Evolutionary conservation across 768 basidiomycete genomes (phyloP).

Genomic region (Suillus cothurnatus): DNA sequence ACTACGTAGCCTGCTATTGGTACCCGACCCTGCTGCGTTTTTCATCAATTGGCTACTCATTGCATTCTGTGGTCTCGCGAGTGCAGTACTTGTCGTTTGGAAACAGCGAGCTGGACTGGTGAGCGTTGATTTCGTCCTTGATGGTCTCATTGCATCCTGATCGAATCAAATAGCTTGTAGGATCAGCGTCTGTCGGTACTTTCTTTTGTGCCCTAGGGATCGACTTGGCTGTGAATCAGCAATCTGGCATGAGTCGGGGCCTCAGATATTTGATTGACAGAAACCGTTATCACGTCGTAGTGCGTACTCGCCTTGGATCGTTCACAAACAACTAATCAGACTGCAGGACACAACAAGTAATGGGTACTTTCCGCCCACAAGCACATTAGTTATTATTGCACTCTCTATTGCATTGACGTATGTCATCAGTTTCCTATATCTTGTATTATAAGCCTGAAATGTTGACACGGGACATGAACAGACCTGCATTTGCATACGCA

Average conservation of each 20-base stretch:
- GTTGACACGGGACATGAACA: constrained; percentile 21
- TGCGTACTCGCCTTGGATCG: constrained; percentile 31
- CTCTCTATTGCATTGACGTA: constrained; percentile 59
- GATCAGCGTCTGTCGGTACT: constrained; percentile 61
- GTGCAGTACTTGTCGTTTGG: constrained; percentile 45
- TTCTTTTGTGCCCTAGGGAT: constrained; percentile 58
- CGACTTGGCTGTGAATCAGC: constrained; percentile 58
- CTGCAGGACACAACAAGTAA: constrained; percentile 48
- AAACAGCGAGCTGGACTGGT: constrained; percentile 54
- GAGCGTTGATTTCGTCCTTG: constrained; percentile 24
- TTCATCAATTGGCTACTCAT: constrained; percentile 57
- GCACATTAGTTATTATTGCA: constrained; percentile 52
- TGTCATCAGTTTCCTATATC: constrained; percentile 25
- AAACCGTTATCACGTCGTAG: constrained; percentile 57
- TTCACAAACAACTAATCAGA: constrained; percentile 11
- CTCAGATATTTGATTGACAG: constrained; percentile 65
- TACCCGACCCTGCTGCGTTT: constrained; percentile 38
- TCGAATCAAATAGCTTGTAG: constrained; percentile 11
- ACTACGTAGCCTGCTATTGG: constrained; percentile 50
- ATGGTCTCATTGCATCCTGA: not conserved
- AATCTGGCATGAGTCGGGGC: constrained; percentile 64
- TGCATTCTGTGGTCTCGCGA: constrained; percentile 43
- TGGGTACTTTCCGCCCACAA: constrained; percentile 52
- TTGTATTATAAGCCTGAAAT: not conserved
- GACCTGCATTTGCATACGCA: constrained; percentile 52